Conservation (phyloP, 768 basidiomycete species). For the Calocybe indica region DNA sequence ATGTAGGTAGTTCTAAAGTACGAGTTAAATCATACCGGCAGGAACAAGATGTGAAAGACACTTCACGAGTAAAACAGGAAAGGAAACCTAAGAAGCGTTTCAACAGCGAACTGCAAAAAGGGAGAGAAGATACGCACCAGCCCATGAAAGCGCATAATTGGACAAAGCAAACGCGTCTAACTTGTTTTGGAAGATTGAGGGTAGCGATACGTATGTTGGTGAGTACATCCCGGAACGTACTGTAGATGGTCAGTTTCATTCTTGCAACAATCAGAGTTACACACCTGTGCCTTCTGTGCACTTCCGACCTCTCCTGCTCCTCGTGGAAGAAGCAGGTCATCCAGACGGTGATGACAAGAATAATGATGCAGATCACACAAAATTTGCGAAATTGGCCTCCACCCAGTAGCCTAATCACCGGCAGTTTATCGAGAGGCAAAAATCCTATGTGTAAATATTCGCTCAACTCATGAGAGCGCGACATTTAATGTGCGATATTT, state of each 20-base stretch:
- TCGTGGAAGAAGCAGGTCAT: constrained; percentile 84
- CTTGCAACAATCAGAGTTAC: constrained; percentile 5
- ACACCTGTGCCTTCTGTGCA: constrained; percentile 32
- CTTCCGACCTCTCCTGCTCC: constrained; percentile 60
- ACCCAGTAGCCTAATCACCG: constrained; percentile 74
- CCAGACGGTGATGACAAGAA: constrained; percentile 77
- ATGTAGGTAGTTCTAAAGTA: constrained; percentile 78
- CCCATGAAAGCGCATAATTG: constrained; percentile 97
- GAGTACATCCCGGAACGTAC: constrained; percentile 66
- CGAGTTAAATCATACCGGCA: neutral
- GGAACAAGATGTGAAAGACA: constrained; percentile 16
- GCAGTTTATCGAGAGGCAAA: constrained; percentile 77
- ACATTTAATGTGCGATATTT: constrained; percentile 12
- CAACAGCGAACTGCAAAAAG: neutral
- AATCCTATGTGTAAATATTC: constrained; percentile 48
- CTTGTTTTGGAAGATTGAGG: constrained; percentile 71
- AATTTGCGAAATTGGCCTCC: constrained; percentile 96
- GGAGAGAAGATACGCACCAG: constrained; percentile 47
- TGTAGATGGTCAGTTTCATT: constrained; percentile 20
- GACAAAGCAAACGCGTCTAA: constrained; percentile 86
- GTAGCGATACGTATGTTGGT: constrained; percentile 73
- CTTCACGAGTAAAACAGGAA: constrained; percentile 84
- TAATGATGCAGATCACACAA: constrained; percentile 76
- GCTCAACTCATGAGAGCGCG: neutral
- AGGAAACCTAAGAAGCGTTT: constrained; percentile 67